Conservation (phyloP, 2,329 filamentous ascomycete species). For the Alternaria incomplexa region DNA sequence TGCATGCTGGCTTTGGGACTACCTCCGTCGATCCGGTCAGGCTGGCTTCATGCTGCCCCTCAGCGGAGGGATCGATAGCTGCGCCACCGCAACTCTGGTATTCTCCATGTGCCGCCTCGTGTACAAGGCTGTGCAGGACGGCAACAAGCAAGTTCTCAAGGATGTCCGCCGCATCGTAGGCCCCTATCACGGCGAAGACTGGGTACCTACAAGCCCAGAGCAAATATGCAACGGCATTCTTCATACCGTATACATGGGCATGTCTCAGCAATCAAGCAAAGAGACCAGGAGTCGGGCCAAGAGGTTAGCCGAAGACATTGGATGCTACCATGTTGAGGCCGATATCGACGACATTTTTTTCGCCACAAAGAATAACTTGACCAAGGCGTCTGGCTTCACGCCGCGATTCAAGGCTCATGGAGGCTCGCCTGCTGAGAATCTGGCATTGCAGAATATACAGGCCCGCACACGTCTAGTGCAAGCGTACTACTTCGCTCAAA, state of each 20-base stretch:
- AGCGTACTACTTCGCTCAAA: constrained; percentile 68
- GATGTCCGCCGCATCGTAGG: constrained; percentile 61
- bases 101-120: constrained; percentile 63
- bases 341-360: constrained; percentile 62
- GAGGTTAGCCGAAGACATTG: constrained; percentile 66
- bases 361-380: too few species aligned
- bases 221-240: constrained; percentile 67
- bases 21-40: constrained; percentile 58
- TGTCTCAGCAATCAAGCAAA: constrained; percentile 56
- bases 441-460: constrained; percentile 10
- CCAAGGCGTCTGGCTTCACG: constrained; percentile 65
- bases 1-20: constrained; percentile 72
- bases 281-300: constrained; percentile 72
- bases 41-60: constrained; percentile 65
- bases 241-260: constrained; percentile 53
- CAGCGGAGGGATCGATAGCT: constrained; percentile 66
- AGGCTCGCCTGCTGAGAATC: constrained; percentile 65
- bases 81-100: constrained; percentile 43
- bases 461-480: constrained; percentile 65
- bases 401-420: constrained; percentile 70
- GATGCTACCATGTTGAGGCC: constrained; percentile 70
- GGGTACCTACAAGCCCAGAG: constrained; percentile 63
- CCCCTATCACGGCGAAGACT: constrained; percentile 54
- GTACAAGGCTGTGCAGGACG: constrained; percentile 57
- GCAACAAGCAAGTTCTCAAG: constrained; percentile 61